Base-by-base conservation (phyloP, 352 stramenopile genomes). In the Globisporangium nunn region DNA sequence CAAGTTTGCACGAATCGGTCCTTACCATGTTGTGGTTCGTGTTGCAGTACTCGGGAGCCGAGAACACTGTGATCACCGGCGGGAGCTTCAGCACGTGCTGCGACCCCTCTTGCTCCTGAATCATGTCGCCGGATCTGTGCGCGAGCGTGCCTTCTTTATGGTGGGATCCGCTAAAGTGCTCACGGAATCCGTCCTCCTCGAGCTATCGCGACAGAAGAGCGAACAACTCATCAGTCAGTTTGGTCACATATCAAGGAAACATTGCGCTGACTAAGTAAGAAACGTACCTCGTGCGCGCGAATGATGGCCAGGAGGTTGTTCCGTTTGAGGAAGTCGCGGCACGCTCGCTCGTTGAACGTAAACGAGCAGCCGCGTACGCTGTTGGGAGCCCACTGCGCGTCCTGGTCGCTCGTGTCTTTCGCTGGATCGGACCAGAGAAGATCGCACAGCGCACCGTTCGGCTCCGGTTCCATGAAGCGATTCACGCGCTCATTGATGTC, bases 381-480 rank as follows among this genome's bases (percentile, higher is more conserved):
- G 54, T 91, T 93, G 33, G 75, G 74, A 4, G 57, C 70, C 72
- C 81, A 93, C 2, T 78, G 61, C 23, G 69, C 60, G 44, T 88
- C 68, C 12, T 66, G 49, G 4, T 59, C 54, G 30, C 14, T 40
- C 7, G 64, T 55, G 4, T 84, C 74, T 66, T 98, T 98, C 52
- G 98, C 96, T 43, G 97, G 97, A 69, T 99, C 97, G n/a, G 94
- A 95, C 97, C 97, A 99, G 39, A 99, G 75, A 59, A 99, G 78
- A 73, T 99, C 97, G 66, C 97, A 99, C 17, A 99, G 68, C 18
- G 98, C 77, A 50, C 97, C 83, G n/a, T 70, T 85, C 6, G 79
- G 78, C 54, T 90, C 80, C 6, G 81, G 81, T 52, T 93, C 83
- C 59, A 87, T 78, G 60, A 91, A 91, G 18, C 81, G 81, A 54